Conservation (phyloP, 768 basidiomycete species). For the Cubamyces lactineus region DNA sequence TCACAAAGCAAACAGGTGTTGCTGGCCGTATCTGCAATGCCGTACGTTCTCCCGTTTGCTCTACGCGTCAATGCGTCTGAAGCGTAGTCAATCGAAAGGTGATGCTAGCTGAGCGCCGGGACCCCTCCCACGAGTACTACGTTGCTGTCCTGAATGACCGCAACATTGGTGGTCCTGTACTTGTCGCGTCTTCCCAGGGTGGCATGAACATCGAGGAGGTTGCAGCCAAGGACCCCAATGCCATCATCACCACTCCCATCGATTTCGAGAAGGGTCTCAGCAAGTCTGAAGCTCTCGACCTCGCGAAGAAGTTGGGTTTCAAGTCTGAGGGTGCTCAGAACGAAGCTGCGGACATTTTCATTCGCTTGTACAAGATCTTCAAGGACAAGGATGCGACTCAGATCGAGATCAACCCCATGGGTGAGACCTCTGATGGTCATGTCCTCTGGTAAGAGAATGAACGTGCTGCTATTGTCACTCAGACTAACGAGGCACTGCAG, state of each 20-base stretch:
- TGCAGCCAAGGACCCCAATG: slow-evolving; percentile 89
- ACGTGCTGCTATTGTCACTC: not conserved
- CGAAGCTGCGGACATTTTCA: slow-evolving; percentile 92
- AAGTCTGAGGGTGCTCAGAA: slow-evolving; percentile 67
- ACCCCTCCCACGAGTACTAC: slow-evolving; percentile 96
- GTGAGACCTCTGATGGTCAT: slow-evolving; percentile 85
- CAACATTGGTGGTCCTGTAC: slow-evolving; percentile 81
- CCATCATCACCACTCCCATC: slow-evolving; percentile 96
- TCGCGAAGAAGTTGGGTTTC: slow-evolving; percentile 94
- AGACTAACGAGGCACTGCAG: slow-evolving; percentile 44
- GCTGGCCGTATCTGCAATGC: slow-evolving; percentile 94
- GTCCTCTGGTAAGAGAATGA: slow-evolving; percentile 78
- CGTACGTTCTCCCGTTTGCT: slow-evolving; percentile 48
- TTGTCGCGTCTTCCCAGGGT: slow-evolving; percentile 92
- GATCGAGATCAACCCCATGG: slow-evolving; percentile 99
- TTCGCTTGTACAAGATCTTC: slow-evolving; percentile 94
- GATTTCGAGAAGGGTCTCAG: slow-evolving; percentile 81
- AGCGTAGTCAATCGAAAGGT: slow-evolving; percentile 54
- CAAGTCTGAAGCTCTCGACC: slow-evolving; percentile 65
- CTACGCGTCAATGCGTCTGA: slow-evolving; percentile 6
- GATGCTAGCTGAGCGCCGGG: slow-evolving; percentile 96
- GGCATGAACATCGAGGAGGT: slow-evolving; percentile 99
- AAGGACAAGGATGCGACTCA: slow-evolving; percentile 99
- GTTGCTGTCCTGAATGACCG: slow-evolving; percentile 97
- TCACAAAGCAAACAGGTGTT: slow-evolving; percentile 98